Conservation (phyloP, 1,139 yeast genomes). For the Diutina mesorugosa region DNA sequence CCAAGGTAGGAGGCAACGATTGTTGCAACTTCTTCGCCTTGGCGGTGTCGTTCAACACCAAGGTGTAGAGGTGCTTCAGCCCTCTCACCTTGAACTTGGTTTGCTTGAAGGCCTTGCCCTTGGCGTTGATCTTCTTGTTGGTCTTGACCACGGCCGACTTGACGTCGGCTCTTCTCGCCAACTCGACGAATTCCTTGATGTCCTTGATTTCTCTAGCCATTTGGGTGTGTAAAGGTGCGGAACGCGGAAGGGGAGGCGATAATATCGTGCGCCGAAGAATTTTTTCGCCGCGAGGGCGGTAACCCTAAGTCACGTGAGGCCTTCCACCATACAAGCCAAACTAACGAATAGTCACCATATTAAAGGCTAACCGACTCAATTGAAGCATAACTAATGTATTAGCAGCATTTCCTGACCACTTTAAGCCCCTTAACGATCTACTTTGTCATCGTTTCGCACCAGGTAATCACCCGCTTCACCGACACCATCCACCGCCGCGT, state of each 20-base stretch:
- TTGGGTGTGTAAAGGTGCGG: neutral
- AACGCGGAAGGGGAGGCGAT: neutral
- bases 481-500: conserved; percentile 72
- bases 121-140: conserved; percentile 76
- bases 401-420: neutral
- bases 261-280: neutral
- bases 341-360: no score
- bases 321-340: no score
- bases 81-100: conserved; percentile 99
- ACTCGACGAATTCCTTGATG: conserved; percentile 95
- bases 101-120: conserved; percentile 81
- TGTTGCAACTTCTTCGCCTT: conserved; percentile 98
- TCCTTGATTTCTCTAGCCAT: conserved; percentile 65
- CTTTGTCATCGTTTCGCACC: neutral
- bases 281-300: neutral
- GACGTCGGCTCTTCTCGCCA: conserved; percentile 96
- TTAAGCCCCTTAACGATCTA: neutral
- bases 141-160: conserved; percentile 82
- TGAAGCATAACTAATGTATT: no score
- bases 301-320: neutral
- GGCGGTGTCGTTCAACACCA: conserved; percentile 90
- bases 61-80: conserved; percentile 86
- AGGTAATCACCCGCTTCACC: conserved; percentile 57
- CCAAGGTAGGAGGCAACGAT: conserved; percentile 93
- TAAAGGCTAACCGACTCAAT: no score